Conservation (phyloP, 768 basidiomycete genomes). For the Podaxis sp. region DNA sequence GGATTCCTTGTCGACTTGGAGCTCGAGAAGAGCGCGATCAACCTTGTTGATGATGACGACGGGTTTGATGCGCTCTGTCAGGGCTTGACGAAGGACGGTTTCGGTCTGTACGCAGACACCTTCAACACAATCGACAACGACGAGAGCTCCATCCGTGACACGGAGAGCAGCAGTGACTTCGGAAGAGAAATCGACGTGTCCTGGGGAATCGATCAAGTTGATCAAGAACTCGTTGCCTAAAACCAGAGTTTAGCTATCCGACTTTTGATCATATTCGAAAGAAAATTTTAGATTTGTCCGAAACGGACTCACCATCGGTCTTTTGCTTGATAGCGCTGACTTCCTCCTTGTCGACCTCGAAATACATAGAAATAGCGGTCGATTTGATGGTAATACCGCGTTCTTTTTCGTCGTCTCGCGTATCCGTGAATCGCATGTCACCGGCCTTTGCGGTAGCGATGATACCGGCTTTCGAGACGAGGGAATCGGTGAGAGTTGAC, state of each 20-base stretch:
- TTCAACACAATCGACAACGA: slow-evolving; percentile 99
- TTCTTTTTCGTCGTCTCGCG: slow-evolving; percentile 97
- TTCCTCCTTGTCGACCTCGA: slow-evolving; percentile 92
- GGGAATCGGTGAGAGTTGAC: slow-evolving; percentile 97
- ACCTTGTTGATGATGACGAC: slow-evolving; percentile 99
- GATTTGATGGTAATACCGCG: slow-evolving; percentile 99
- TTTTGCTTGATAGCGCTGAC: slow-evolving; percentile 87
- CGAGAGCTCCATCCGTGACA: slow-evolving; percentile 99
- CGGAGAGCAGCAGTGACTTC: slow-evolving; percentile 99
- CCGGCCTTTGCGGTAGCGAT: slow-evolving; percentile 94
- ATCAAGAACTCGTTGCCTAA: slow-evolving; percentile 95
- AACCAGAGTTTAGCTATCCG: slow-evolving; percentile 16
- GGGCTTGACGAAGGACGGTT: slow-evolving; percentile 96
- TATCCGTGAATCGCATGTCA: slow-evolving; percentile 96
- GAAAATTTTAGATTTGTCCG: slow-evolving; percentile 9
- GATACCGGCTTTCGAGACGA: slow-evolving; percentile 99
- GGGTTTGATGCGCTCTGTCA: slow-evolving; percentile 98
- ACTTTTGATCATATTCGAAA: slow-evolving; percentile 1
- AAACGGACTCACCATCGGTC: slow-evolving; percentile 67
- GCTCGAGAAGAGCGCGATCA: slow-evolving; percentile 97
- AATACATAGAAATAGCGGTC: slow-evolving; percentile 99
- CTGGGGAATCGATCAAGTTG: slow-evolving; percentile 99
- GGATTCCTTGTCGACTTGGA: slow-evolving; percentile 95
- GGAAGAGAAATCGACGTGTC: slow-evolving; percentile 99
- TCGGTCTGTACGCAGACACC: slow-evolving; percentile 99